phyloP scores from a whole-genome alignment of 192 early-diverging fungal genomes.

The Entomortierella beljakovae region DNA sequence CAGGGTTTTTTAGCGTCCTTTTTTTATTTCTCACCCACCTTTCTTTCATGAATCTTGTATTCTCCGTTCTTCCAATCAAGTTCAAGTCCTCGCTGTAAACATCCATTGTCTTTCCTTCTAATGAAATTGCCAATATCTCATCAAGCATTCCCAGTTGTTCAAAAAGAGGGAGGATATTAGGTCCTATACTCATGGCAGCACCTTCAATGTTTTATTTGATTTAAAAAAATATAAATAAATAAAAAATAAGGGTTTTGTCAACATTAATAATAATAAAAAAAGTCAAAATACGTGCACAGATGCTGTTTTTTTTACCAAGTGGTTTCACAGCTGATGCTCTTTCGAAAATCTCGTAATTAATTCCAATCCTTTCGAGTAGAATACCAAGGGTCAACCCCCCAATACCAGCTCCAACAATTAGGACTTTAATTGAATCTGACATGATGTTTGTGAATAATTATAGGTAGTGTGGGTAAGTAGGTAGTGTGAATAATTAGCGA shows the following conservation, averaged over 20 bases:
- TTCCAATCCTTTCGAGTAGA: constrained; percentile 13
- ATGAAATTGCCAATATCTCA: constrained; percentile 13
- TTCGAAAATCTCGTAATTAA: constrained; percentile 33
- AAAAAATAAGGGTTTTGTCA: too few species aligned
- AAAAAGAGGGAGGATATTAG: constrained; percentile 26
- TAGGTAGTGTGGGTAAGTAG: too few species aligned
- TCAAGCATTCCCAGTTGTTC: constrained; percentile 25
- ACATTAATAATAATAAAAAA: background rate
- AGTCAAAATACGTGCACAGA: background rate
- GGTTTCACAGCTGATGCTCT: constrained; percentile 21
- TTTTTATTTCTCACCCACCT: background rate
- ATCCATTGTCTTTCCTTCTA: constrained; percentile 16
- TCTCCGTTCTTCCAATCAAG: constrained; percentile 7
- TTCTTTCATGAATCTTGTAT: constrained; percentile 7
- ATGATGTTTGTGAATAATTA: too few species aligned
- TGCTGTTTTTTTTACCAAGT: background rate
- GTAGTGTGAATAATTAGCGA: too few species aligned
- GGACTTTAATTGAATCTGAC: constrained; percentile 7
- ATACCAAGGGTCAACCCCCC: constrained; percentile 24
- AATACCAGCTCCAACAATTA: constrained; percentile 34
- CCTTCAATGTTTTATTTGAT: constrained; percentile 8
- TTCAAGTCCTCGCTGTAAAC: constrained; percentile 19
- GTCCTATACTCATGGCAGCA: constrained; percentile 20
- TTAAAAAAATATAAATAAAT: too few species aligned
- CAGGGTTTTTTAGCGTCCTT: too few species aligned